These are phyloP conservation scores for Pleodorina starrii DNA, from an alignment of 139 green algal genomes.

Conservation along the genomic window DNA sequence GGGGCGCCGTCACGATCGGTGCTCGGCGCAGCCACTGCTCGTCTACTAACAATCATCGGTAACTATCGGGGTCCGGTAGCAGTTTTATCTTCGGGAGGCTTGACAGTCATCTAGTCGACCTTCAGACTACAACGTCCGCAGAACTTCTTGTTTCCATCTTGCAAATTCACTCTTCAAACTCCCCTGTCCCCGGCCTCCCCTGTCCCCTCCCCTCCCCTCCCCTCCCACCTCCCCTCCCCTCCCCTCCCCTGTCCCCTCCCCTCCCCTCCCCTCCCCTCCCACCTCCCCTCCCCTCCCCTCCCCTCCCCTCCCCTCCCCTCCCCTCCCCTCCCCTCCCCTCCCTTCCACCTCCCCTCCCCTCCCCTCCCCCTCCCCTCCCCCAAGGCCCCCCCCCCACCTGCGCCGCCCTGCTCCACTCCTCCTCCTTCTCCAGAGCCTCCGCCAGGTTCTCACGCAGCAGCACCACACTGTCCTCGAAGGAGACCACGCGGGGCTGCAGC, in stretches of 20 bases:
- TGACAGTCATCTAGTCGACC: too few species aligned
- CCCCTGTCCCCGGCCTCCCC: too few species aligned
- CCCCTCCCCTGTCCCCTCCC: background rate
- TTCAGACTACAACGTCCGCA: too few species aligned
- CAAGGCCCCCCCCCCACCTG: constrained; percentile 52
- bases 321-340: background rate
- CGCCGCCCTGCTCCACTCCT: constrained; percentile 93
- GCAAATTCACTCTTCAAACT: too few species aligned
- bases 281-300: background rate
- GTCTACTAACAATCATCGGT: too few species aligned
- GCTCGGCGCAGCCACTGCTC: too few species aligned
- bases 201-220: background rate
- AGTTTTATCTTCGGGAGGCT: too few species aligned
- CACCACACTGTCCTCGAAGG: constrained; percentile 89
- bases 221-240: background rate
- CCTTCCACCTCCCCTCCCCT: background rate
- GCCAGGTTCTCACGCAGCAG: constrained; percentile 81
- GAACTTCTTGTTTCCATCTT: too few species aligned
- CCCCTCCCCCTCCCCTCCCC: background rate
- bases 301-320: background rate
- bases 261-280: background rate
- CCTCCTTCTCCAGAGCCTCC: constrained; percentile 80
- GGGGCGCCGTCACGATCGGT: too few species aligned
- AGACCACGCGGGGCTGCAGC: constrained; percentile 84
- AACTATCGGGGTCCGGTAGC: too few species aligned